Conservation (phyloP, 2,329 filamentous ascomycete species). For the Plectosphaerella sp. region DNA sequence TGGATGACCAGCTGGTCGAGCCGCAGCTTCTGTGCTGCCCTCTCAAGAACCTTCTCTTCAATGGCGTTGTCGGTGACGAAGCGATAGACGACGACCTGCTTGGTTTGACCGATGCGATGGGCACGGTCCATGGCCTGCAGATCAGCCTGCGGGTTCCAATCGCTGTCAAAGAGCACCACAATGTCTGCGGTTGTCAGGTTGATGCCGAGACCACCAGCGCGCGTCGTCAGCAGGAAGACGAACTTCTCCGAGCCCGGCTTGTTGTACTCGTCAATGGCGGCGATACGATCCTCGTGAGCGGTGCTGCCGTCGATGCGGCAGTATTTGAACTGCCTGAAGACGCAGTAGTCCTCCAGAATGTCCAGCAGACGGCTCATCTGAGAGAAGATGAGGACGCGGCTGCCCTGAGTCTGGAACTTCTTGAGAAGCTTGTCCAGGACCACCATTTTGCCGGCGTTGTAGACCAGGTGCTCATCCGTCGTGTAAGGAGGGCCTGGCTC, state of each 20-base stretch:
- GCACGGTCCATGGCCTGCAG: slow-evolving; percentile 98
- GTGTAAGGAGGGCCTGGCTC: slow-evolving; percentile 97
- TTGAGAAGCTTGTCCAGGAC: slow-evolving; percentile 89
- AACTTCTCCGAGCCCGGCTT: slow-evolving; percentile 94
- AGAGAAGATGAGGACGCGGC: slow-evolving; percentile 96
- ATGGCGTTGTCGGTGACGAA: slow-evolving; percentile 98
- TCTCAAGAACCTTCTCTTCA: slow-evolving; percentile 95
- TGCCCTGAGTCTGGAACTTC: slow-evolving; percentile 80
- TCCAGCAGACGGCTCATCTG: slow-evolving; percentile 98
- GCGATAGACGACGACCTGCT: slow-evolving; percentile 93
- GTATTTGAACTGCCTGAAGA: slow-evolving; percentile 92
- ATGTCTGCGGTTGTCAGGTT: slow-evolving; percentile 95
- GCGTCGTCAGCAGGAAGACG: slow-evolving; percentile 89
- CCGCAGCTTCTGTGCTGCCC: slow-evolving; percentile 92
- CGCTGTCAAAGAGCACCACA: slow-evolving; percentile 93
- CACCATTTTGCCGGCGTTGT: slow-evolving; percentile 95
- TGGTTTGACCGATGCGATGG: slow-evolving; percentile 97
- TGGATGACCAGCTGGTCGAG: slow-evolving; percentile 97
- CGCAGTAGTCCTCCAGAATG: slow-evolving; percentile 96
- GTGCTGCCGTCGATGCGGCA: slow-evolving; percentile 96
- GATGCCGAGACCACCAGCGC: slow-evolving; percentile 93
- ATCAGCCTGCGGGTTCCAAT: slow-evolving; percentile 99
- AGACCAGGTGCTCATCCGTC: slow-evolving; percentile 91
- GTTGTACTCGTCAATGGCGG: slow-evolving; percentile 98
- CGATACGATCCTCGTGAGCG: slow-evolving; percentile 94